Evolutionary conservation across 805 yeast genomes (phyloP), one percentile per base, ranked within the genome.

Genomic region (Cyberlindnera sargentensis): DNA sequence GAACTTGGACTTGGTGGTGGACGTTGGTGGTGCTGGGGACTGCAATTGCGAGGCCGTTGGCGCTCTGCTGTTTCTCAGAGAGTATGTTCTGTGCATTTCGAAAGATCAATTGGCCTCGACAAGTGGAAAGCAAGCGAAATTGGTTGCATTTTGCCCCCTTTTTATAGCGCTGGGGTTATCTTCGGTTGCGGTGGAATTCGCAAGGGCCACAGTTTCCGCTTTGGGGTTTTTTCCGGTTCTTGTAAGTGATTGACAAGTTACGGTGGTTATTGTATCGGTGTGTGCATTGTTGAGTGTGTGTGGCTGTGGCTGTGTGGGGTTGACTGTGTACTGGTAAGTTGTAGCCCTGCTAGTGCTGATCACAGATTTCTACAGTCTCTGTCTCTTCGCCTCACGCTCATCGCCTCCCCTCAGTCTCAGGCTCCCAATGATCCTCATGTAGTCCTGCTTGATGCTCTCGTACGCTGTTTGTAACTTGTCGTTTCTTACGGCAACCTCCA

Each of bases 11-110:
- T 70, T 75, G 58, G 90, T 84, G 41, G 87, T 69, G 8, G 91
- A 78, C 33, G 88, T 74, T 54, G 90, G 91, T 30, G 90, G 89
- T 36, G 90, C 84, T 29, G 93, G 91, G 40, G 83, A 72, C 58
- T 80, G 85, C 59, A 84, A 65, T 65, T 84, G 87, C 48, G 90
- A 76, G 49, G 90, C 89, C 34, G 91, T 82, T 53, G 90, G 91
- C 39, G 90, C 89, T 67, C 86, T 82, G 43, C 75, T 68, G 49
- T 80, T 73, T 78, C 91, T 82, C 61, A 84, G 68, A 23, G 93
- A 84, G 63, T 84, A 84, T 8, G 93, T 84, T 79, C 88, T 82
- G 71, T 84, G 89, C 91, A 84, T 84, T 15, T 15, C 20, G 20
- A 15, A 15, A 2, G 20, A 15, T 15, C 20, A 15, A 15, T 15